phyloP scores from a whole-genome alignment of 2,329 filamentous ascomycete species.

The Pseudogymnoascus sp. region DNA sequence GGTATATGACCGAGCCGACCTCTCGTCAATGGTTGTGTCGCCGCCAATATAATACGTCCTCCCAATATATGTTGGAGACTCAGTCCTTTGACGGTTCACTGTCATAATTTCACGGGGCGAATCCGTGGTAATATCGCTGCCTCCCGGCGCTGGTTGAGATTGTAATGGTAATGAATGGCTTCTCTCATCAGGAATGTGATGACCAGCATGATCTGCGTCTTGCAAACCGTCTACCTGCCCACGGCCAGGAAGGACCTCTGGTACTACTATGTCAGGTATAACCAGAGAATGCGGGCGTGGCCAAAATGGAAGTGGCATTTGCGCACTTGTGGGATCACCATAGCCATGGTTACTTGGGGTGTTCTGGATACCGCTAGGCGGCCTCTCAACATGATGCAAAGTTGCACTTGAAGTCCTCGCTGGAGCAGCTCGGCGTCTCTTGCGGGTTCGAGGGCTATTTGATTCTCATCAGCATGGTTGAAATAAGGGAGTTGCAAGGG shows the following conservation, averaged over 20 bases:
- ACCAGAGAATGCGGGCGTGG: not conserved
- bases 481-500: not conserved
- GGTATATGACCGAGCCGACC: constrained; percentile 2
- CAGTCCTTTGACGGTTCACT: constrained; percentile 1
- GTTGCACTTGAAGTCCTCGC: not conserved
- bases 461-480: not conserved
- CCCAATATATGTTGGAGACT: constrained; percentile 12
- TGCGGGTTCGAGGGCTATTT: constrained; percentile 4
- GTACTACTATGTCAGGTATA: not conserved
- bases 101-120: not conserved
- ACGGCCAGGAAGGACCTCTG: not conserved
- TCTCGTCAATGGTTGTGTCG: constrained; percentile 8
- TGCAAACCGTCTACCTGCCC: not conserved
- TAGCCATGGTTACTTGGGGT: not conserved
- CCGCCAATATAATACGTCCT: constrained; percentile 4
- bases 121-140: not conserved
- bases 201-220: not conserved
- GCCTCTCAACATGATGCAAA: not conserved
- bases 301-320: not conserved
- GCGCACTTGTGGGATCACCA: not conserved
- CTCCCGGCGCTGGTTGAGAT: not conserved
- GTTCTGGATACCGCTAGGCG: not conserved
- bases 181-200: not conserved
- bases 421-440: not conserved
- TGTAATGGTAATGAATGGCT: not conserved